Evolutionary conservation across 2,329 filamentous ascomycete species (phyloP), one percentile per base, ranked within the genome.

Genomic region (Calonectria pseudoreteaudii): DNA sequence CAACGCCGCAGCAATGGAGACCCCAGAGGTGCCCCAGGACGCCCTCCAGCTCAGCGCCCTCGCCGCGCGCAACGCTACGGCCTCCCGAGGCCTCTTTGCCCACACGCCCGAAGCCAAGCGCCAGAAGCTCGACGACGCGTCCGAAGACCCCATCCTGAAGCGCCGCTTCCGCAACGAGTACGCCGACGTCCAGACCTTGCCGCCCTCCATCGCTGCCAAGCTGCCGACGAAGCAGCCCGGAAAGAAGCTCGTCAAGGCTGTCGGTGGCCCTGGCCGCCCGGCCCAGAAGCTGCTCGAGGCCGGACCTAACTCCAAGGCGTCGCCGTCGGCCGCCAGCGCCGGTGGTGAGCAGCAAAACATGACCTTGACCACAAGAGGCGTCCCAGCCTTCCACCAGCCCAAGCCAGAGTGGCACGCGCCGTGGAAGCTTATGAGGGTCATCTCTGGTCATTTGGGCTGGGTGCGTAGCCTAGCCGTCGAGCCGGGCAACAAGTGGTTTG

Each of bases 371-470:
- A 81, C 81, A 16, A 80, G 82, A 60, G 83, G 82, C 10, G 64
- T 76, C 7, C 75, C 81, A 20, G 70, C 78, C 16, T 74, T 84
- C 49, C 81, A 85, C 73, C 84, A 84, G 77, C 88, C 92, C 71
- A 95, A 93, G 83, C 97, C 97, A 0, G 94, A 98, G 72, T 99
- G 97, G 97, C 97, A 99, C 84, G 92, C 96, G 74, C 97, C 97
- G 16, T 99, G 97, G 97, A 98, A 98, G 90, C 89, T 98, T 74
- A 97, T 98, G 94, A 92, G 97, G 74, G 97, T 99, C 75, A 98
- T 99, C 77, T 98, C 95, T 0, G 97, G 97, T 20, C 97, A 98
- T 83, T 86, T 99, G 79, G 97, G 97, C 31, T 99, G 97, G 97
- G 97, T 99, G 76, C 90, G 96, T 74, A 91, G 91, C 78, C 87